These are phyloP conservation scores for Monosporascus sp. DNA, from an alignment of 2,329 filamentous ascomycete genomes.

Conservation along the genomic window DNA sequence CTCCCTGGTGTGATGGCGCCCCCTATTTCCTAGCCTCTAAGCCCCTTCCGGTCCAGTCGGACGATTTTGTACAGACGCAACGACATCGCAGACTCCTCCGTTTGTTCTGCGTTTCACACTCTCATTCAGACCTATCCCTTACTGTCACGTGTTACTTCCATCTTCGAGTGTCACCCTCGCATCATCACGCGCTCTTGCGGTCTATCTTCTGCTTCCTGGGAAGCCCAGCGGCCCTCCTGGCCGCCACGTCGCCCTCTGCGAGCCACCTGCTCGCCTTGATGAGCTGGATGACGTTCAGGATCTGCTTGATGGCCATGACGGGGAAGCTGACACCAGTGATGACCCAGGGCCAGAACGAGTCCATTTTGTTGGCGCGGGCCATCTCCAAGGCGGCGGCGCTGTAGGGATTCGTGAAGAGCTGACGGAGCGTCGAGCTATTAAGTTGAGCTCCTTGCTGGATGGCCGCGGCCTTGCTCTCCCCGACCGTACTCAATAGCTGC, in stretches of 20 bases:
- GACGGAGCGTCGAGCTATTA: constrained; percentile 61
- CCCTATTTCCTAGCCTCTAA: no score
- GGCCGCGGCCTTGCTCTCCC: constrained; percentile 44
- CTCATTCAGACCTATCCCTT: no score
- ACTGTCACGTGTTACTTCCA: no score
- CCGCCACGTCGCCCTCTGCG: constrained; percentile 78
- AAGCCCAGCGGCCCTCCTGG: constrained; percentile 52
- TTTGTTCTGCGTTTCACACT: no score
- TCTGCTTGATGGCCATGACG: constrained; percentile 86
- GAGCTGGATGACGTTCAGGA: constrained; percentile 90
- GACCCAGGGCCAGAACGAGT: constrained; percentile 62
- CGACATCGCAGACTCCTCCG: no score
- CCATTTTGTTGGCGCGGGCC: constrained; percentile 90
- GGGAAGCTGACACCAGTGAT: constrained; percentile 76
- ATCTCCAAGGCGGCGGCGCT: constrained; percentile 89
- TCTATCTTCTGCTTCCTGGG: constrained; percentile 39
- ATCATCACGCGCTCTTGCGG: constrained; percentile 11
- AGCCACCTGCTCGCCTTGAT: constrained; percentile 90
- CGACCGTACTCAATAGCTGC: constrained; percentile 64
- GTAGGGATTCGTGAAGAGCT: constrained; percentile 83
- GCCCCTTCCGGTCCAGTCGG: no score
- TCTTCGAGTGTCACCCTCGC: no score
- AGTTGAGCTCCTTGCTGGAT: constrained; percentile 65
- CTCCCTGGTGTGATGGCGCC: no score
- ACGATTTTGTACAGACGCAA: no score